Base-by-base conservation (phyloP, 352 stramenopile species). In the Globisporangium splendens region DNA sequence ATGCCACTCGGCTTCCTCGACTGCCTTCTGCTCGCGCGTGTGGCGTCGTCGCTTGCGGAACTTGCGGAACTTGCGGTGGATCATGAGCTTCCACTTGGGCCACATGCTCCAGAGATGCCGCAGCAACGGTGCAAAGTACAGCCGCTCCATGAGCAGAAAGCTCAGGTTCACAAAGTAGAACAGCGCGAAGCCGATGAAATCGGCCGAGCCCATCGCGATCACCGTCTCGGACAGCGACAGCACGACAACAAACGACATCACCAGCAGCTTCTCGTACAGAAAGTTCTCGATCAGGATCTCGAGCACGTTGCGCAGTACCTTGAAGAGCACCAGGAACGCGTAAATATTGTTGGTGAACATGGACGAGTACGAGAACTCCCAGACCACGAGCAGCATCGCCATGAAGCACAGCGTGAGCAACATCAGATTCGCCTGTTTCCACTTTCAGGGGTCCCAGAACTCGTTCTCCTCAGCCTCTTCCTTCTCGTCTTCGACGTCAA, bases 321-420 rank as follows among this genome's bases (percentile, higher is more conserved):
- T 98, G 65, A 97, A 96, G n/a, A 80, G 54, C 11, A 98, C 59
- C 33, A 98, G 78, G 49, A 95, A 96, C 20, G 70, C 66, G 66
- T 98, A 98, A 54, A 98, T 95, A 56, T 97, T 88, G 41, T 77
- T 71, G 10, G 89, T 93, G 59, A 98, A 99, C 18, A 69, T 62
- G 17, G 82, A 59, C 22, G 93, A 98, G 77, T 98, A 99, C 10
- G 90, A 97, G 62, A 99, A 98, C 68, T 99, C 96, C 78, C 91
- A 97, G n/a, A 98, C 75, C 42, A 96, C 73, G n/a, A 98, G 73
- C 52, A 98, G 72, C 15, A 87, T 58, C 31, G 73, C 71, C 74
- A 97, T 85, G 58, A 97, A 85, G 17, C 62, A 72, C n/a, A 97
- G 57, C 0, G 85, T 88, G 11, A 77, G 75, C 31, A 96, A 76